Evolutionary conservation across 257 asterid genomes (phyloP), one percentile per base, ranked within the genome.

Genomic region (Nicotiana undulata): DNA sequence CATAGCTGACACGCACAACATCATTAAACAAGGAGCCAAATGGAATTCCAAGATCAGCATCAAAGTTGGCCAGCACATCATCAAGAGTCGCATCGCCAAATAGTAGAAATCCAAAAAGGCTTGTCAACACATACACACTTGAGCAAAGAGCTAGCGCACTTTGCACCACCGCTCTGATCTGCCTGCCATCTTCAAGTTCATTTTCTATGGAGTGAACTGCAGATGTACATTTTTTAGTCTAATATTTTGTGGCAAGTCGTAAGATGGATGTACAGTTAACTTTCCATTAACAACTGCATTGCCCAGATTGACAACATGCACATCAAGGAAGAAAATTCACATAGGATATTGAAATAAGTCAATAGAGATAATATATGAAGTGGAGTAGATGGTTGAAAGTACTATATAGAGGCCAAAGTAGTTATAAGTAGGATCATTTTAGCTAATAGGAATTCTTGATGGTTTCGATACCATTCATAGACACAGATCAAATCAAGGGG

Each of bases 31-130:
- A 74, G 32, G 93, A 88, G 63, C 97, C 95, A 65, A 87, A 89
- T 18, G 97, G 97, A 67, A 94, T 90, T 64, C 97, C 96, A 22
- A 94, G 98, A 85, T 91, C 90, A 3, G 92, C 85, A 24, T 94
- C 92, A 86, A 93, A 94, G 89, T 94, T 93, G 83, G 97, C 94
- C 34, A 94, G 90, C 15, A 94, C 98, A 76, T 94, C 98, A 67
- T 90, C 97, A n/a, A 92, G 95, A 52, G 92, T 90, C 40, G 28
- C 95, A 67, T 92, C 95, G 46, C 97, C 97, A 56, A 92, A 92
- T 82, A 92, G 81, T 86, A 90, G 95, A 87, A 87, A 92, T 28
- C 97, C 97, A 52, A 92, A 92, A 85, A 92, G 56, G 82, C 97
- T 90, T 32, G 95, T 90, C 92, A 90, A 79, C 37, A 88, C 89